Evolutionary conservation across 768 basidiomycete genomes (phyloP).

Genomic region (Mycena amicta): DNA sequence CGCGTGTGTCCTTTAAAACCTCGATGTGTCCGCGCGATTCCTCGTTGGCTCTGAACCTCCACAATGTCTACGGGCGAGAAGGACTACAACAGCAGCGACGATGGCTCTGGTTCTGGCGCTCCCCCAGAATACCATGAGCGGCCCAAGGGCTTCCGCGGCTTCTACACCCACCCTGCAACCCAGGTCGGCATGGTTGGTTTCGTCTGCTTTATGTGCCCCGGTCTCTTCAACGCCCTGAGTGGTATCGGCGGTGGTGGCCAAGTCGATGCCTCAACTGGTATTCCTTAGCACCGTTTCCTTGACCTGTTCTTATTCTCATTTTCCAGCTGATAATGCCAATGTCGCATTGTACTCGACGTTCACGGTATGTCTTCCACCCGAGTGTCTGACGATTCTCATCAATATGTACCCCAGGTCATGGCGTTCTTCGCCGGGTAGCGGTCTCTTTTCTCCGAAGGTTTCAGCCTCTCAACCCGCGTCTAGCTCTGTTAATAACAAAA

Average conservation of each 20-base stretch:
- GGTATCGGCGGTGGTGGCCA: constrained; percentile 83
- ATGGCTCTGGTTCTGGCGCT: constrained; percentile 28
- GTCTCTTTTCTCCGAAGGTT: background rate
- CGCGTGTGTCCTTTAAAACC: constrained; percentile 12
- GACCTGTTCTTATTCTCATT: background rate
- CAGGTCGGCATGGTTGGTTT: constrained; percentile 62
- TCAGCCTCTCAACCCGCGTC: background rate
- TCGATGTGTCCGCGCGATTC: background rate
- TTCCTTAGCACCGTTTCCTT: background rate
- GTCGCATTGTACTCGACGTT: constrained; percentile 65
- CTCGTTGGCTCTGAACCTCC: constrained; percentile 15
- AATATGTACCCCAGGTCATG: constrained; percentile 6
- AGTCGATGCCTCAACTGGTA: constrained; percentile 59
- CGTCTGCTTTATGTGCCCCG: constrained; percentile 53
- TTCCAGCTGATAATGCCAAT: constrained; percentile 60
- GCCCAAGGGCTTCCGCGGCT: constrained; percentile 46
- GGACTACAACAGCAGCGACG: constrained; percentile 28
- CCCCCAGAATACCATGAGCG: constrained; percentile 34
- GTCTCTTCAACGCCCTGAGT: constrained; percentile 38
- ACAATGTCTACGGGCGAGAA: constrained; percentile 23
- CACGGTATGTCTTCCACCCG: constrained; percentile 44
- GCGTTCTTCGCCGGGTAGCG: constrained; percentile 75
- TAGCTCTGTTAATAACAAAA: constrained; percentile 78
- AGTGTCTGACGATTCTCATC: constrained; percentile 28
- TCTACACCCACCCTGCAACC: constrained; percentile 55